phyloP scores from a whole-genome alignment of 176 grass and related monocot genomes.

The Musa itinerans region DNA sequence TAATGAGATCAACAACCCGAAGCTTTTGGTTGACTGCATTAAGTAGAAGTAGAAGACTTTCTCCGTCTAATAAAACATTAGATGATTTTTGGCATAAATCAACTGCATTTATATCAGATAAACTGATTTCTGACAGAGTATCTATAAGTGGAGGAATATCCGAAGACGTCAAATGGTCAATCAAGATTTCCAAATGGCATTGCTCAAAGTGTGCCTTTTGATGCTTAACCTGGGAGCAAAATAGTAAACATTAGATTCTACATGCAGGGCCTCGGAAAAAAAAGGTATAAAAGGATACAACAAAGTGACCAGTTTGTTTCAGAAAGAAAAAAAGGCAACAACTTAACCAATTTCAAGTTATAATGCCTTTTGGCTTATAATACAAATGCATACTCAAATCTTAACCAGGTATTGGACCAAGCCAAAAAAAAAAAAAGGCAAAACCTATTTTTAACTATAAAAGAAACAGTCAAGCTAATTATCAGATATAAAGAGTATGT shows the following conservation, averaged over 20 bases:
- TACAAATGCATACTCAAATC: background rate
- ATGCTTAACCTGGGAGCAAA: slow-evolving; percentile 10
- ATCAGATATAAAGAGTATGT: too few relatives aligned
- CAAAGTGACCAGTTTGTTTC: too few relatives aligned
- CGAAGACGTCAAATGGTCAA: background rate
- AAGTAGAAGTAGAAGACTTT: slow-evolving; percentile 12
- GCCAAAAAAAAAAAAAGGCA: too few relatives aligned
- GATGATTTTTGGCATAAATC: slow-evolving; percentile 7
- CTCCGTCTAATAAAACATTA: slow-evolving; percentile 14
- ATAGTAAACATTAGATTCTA: background rate
- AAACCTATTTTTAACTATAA: background rate
- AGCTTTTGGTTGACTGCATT: slow-evolving; percentile 12
- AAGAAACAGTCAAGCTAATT: too few relatives aligned
- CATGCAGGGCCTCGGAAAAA: too few relatives aligned
- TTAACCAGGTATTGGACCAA: too few relatives aligned
- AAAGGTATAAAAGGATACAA: background rate
- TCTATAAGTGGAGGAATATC: slow-evolving; percentile 19
- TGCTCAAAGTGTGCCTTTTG: background rate
- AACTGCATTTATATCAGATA: slow-evolving; percentile 17
- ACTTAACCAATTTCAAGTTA: background rate
- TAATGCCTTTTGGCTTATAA: background rate
- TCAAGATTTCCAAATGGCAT: slow-evolving; percentile 9
- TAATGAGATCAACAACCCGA: slow-evolving; percentile 2
- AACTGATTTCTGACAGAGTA: background rate
- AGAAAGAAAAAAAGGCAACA: background rate